A percentile compares a stretch with the other conserved stretches of the same genome.
Conservation (phyloP, 805 yeast genomes). For the Ogataea kodamae region DNA sequence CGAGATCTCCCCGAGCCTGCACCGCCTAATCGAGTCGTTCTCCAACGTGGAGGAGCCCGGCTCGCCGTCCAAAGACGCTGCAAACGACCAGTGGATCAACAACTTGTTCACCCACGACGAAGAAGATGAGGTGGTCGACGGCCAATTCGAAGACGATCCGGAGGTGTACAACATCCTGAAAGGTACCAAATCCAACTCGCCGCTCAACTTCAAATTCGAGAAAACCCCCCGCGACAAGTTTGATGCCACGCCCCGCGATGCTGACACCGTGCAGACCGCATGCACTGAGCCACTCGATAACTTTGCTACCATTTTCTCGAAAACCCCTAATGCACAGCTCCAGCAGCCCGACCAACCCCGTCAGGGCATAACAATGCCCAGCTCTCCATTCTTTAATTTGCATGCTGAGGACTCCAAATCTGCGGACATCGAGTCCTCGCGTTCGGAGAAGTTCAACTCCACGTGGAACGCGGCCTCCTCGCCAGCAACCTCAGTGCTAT, state of each 20-base stretch:
- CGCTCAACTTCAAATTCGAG: constrained; percentile 23
- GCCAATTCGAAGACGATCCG: constrained; percentile 22
- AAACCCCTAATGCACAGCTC: neutral
- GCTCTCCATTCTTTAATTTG: constrained; percentile 31
- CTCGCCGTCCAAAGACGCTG: constrained; percentile 27
- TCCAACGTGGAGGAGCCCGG: constrained; percentile 25
- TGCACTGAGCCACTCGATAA: constrained; percentile 17
- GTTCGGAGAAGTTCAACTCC: constrained; percentile 22
- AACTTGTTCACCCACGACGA: constrained; percentile 30
- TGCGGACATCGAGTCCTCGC: constrained; percentile 20
- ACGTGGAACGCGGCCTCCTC: constrained; percentile 28
- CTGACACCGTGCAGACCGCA: constrained; percentile 29
- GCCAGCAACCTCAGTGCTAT: constrained; percentile 25
- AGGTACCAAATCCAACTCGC: constrained; percentile 15
- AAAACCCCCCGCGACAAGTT: constrained; percentile 30
- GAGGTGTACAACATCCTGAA: constrained; percentile 26
- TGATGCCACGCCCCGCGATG: constrained; percentile 26
- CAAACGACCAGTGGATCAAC: constrained; percentile 29
- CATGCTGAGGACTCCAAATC: constrained; percentile 14
- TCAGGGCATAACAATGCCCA: constrained; percentile 29
- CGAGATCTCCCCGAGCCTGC: constrained; percentile 34
- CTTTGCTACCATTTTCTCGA: constrained; percentile 9
- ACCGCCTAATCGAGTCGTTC: constrained; percentile 33
- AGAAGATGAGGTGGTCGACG: constrained; percentile 21
- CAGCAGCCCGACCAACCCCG: constrained; percentile 9